Conservation (phyloP, 441 rosid genomes). For the Arabidopsis lyrata region DNA sequence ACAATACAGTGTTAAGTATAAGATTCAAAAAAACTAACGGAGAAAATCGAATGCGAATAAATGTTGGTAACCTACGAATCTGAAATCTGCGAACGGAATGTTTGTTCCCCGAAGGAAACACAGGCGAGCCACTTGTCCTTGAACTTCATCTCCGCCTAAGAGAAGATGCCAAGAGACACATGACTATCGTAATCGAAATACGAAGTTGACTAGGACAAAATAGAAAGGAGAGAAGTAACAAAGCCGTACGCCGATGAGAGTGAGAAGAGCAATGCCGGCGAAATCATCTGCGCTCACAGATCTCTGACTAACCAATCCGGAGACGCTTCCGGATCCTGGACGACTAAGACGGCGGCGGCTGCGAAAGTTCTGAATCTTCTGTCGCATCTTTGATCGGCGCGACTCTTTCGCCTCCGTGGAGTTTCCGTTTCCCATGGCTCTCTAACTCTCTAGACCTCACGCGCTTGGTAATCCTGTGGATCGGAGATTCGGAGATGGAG, state of each 20-base stretch:
- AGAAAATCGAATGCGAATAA: background rate
- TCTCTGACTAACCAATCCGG: constrained; percentile 44
- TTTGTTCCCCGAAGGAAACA: constrained; percentile 88
- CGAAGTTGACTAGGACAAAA: background rate
- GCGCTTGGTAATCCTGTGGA: background rate
- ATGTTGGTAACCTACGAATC: constrained; percentile 54
- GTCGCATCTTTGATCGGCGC: constrained; percentile 53
- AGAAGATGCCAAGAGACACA: background rate
- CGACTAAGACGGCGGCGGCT: constrained; percentile 43
- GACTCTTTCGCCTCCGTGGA: constrained; percentile 46
- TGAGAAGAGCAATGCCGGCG: constrained; percentile 89
- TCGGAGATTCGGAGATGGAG: constrained; percentile 35
- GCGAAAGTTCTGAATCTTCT: constrained; percentile 56
- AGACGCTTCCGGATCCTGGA: constrained; percentile 46
- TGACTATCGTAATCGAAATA: constrained; percentile 7
- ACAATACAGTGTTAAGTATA: constrained; percentile 15
- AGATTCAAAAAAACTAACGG: background rate
- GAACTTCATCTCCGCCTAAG: constrained; percentile 87
- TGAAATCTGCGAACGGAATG: constrained; percentile 77
- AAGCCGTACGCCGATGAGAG: constrained; percentile 59
- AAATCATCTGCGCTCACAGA: constrained; percentile 67
- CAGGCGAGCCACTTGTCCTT: constrained; percentile 95
- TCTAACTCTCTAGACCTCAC: background rate
- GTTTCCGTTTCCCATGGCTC: constrained; percentile 44
- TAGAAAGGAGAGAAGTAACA: background rate